These are phyloP conservation scores for Tuber melanosporum DNA, from an alignment of 495 filamentous ascomycete species.

Conservation along the genomic window DNA sequence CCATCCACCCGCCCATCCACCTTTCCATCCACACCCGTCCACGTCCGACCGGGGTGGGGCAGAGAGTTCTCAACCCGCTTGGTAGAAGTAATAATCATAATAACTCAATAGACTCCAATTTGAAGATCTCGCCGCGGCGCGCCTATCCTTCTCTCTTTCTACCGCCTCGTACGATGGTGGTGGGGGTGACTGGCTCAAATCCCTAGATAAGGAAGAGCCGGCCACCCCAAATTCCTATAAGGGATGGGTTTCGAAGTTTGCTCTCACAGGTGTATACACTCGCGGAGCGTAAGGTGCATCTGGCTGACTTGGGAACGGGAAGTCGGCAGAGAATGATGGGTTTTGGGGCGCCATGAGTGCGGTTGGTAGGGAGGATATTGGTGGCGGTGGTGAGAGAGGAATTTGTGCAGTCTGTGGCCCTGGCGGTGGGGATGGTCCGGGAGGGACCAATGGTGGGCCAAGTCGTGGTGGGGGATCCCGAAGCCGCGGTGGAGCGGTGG, in stretches of 20 bases:
- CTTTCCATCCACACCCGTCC: background rate
- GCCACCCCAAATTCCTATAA: slow-evolving; percentile 38
- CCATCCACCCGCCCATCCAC: background rate
- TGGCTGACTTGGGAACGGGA: background rate
- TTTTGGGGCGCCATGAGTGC: slow-evolving; percentile 14
- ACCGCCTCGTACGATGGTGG: slow-evolving; percentile 33
- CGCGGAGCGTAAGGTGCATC: slow-evolving; percentile 14
- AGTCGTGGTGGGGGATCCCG: slow-evolving; percentile 25
- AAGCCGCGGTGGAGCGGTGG: slow-evolving; percentile 13
- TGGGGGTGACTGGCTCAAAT: slow-evolving; percentile 38
- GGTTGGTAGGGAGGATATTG: slow-evolving; percentile 16
- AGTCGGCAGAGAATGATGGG: slow-evolving; percentile 15
- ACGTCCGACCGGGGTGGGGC: background rate
- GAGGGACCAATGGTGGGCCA: background rate
- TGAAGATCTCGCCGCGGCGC: slow-evolving; percentile 24
- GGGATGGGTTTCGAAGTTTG: slow-evolving; percentile 24
- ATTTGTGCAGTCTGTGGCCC: slow-evolving; percentile 9
- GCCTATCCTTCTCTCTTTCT: slow-evolving; percentile 33
- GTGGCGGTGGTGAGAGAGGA: slow-evolving; percentile 14
- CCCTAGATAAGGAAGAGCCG: slow-evolving; percentile 26
- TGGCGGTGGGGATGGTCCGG: background rate
- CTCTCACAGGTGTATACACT: slow-evolving; percentile 26
- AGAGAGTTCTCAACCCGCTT: background rate
- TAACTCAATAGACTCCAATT: slow-evolving; percentile 34
- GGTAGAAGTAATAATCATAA: slow-evolving; percentile 23